phyloP scores from a whole-genome alignment of 352 stramenopile genomes.

The Globisporangium emineosum region DNA sequence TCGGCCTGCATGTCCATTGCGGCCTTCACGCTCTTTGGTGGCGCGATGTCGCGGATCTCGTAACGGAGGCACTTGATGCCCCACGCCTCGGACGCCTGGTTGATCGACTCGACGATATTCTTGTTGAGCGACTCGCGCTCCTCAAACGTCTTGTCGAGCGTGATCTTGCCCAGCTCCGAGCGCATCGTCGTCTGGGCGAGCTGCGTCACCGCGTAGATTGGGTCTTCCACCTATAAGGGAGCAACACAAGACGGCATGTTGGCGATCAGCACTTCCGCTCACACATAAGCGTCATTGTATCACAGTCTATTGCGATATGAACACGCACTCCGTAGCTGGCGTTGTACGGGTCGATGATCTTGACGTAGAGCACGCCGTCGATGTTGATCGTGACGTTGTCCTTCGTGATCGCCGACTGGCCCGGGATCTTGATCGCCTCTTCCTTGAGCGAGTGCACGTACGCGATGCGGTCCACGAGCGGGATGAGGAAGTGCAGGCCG shows the following conservation, averaged over 20 bases:
- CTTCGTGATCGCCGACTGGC: constrained; percentile 88
- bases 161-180: constrained; percentile 91
- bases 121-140: constrained; percentile 91
- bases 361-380: constrained; percentile 91
- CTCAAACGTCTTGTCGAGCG: constrained; percentile 92
- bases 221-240: constrained; percentile 53
- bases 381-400: constrained; percentile 93
- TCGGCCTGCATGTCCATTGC: constrained; percentile 94
- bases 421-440: constrained; percentile 89
- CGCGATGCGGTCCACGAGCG: constrained; percentile 85
- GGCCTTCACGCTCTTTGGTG: constrained; percentile 79
- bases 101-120: constrained; percentile 90
- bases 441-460: constrained; percentile 93
- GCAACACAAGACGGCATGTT: background rate
- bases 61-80: constrained; percentile 90
- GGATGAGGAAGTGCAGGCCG: constrained; percentile 89
- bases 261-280: background rate
- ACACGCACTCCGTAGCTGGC: constrained; percentile 72
- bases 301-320: background rate
- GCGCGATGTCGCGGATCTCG: constrained; percentile 90
- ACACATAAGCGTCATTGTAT: background rate
- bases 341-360: constrained; percentile 88
- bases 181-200: constrained; percentile 92
- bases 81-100: constrained; percentile 88
- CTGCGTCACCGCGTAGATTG: constrained; percentile 88